These are phyloP conservation scores for Nepenthes gracilis DNA, from an alignment of 148 eudicot genomes.

Conservation along the genomic window DNA sequence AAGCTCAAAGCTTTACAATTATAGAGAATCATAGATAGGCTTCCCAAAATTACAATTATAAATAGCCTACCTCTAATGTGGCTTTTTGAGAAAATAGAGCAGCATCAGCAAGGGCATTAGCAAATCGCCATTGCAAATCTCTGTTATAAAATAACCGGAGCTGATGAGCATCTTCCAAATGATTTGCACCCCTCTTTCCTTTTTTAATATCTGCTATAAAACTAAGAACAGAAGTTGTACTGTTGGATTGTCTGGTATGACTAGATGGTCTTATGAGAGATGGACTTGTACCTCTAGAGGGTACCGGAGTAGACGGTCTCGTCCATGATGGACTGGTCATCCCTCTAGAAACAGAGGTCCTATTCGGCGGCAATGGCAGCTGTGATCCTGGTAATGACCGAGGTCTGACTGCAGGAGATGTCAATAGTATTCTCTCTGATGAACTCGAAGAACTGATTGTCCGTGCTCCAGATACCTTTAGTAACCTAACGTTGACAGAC, in stretches of 20 bases:
- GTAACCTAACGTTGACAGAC: conserved; percentile 33
- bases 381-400: conserved; percentile 45
- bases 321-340: conserved; percentile 36
- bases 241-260: conserved; percentile 51
- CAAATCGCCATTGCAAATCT: conserved; percentile 82
- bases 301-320: conserved; percentile 34
- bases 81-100: conserved; percentile 40
- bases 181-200: conserved; percentile 58
- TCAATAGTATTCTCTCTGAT: conserved; percentile 29
- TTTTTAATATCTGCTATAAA: conserved; percentile 78
- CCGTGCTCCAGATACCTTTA: conserved; percentile 20
- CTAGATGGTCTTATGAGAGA: conserved; percentile 63
- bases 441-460: conserved; percentile 25
- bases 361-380: conserved; percentile 51
- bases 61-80: conserved; percentile 44
- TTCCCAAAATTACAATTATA: background rate
- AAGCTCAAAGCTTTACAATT: background rate
- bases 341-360: conserved; percentile 33
- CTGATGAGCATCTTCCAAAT: conserved; percentile 85
- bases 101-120: conserved; percentile 68
- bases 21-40: background rate
- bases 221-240: conserved; percentile 79
- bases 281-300: conserved; percentile 62
- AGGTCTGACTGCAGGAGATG: conserved; percentile 31
- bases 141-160: conserved; percentile 70